Evolutionary conservation across 2,329 filamentous ascomycete species (phyloP).

Genomic region (Cladosporium sp.): DNA sequence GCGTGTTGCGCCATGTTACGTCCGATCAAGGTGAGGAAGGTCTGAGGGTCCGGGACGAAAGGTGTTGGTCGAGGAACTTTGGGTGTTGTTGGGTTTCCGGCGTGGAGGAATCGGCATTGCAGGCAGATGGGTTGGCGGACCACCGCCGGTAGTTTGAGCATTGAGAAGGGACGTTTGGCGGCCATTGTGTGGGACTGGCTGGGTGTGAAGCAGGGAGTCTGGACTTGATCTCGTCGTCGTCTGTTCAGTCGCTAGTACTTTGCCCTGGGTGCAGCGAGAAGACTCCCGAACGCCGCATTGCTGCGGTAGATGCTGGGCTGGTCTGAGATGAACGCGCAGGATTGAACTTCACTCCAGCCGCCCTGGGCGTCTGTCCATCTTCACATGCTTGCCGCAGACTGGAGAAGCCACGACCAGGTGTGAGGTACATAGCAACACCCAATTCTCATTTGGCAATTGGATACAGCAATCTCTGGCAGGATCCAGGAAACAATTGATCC

Average conservation of each 20-base stretch:
- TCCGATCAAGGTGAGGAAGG: constrained; percentile 89
- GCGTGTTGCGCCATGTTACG: constrained; percentile 80
- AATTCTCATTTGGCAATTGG: no score
- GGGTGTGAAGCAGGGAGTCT: constrained; percentile 2
- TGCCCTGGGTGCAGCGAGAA: constrained; percentile 14
- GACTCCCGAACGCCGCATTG: constrained; percentile 14
- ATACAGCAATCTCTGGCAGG: background rate
- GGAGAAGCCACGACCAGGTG: background rate
- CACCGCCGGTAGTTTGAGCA: constrained; percentile 30
- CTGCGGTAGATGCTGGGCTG: constrained; percentile 5
- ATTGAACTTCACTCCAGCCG: background rate
- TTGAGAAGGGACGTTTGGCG: constrained; percentile 30
- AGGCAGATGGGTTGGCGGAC: constrained; percentile 26
- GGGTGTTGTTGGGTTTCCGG: constrained; percentile 41
- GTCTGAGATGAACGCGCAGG: constrained; percentile 8
- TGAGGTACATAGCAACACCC: background rate
- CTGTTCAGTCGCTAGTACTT: constrained; percentile 11
- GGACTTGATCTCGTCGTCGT: constrained; percentile 1
- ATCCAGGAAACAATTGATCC: background rate
- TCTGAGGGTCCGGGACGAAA: constrained; percentile 80
- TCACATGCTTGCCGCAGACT: constrained; percentile 7
- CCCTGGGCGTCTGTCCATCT: background rate
- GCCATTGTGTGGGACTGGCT: constrained; percentile 29
- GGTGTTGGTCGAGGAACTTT: constrained; percentile 73
- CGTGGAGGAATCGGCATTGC: constrained; percentile 28